Evolutionary conservation across 805 yeast genomes (phyloP), one percentile per base, ranked within the genome.

Genomic region (Yarrowia yakushimensis): DNA sequence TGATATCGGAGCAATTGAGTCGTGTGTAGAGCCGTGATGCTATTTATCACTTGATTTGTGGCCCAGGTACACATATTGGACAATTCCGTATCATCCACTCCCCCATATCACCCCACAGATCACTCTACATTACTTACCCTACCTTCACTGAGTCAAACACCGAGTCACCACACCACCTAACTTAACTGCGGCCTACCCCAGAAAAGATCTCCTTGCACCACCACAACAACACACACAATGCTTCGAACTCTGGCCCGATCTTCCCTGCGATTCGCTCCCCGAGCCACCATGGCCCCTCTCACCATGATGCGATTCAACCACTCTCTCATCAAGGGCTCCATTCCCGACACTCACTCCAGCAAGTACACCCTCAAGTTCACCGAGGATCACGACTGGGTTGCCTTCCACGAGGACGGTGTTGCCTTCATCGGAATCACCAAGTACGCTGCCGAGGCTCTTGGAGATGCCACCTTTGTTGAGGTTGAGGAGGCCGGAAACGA

Each of bases 391-490:
- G 99, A 93, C 78, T 93, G 97, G 97, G 76, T 94, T 63, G 92
- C 96, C 4, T 80, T 85, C 63, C 96, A 88, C 73, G 82, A 83
- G 27, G 97, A 92, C 75, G 89, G 89, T 65, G 79, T 85, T 43
- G 87, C 93, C 1, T 91, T 86, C 69, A 79, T 93, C 63, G 99
- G 99, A 30, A 90, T 94, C 75, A 91, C 99, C 63, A 84, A 83
- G 70, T 92, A 94, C 73, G 99, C 99, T 18, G 87, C 97, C 22
- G 97, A 91, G 71, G 96, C 98, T 8, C 82, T 94, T 65, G 99
- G 99, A 46, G 99, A 94, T 76, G 96, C 96, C 63, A 96, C 98
- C 4, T 94, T 81, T 73, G 87, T 92, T 64, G 99, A 94, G 76
- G 80, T 93, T 68, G 96, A 96, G 50, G 92, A 86, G 68, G 82